Evolutionary conservation across 1,284 basidiomycete genomes (phyloP), one percentile per base, ranked within the genome.

Genomic region (Pascua sp.): DNA sequence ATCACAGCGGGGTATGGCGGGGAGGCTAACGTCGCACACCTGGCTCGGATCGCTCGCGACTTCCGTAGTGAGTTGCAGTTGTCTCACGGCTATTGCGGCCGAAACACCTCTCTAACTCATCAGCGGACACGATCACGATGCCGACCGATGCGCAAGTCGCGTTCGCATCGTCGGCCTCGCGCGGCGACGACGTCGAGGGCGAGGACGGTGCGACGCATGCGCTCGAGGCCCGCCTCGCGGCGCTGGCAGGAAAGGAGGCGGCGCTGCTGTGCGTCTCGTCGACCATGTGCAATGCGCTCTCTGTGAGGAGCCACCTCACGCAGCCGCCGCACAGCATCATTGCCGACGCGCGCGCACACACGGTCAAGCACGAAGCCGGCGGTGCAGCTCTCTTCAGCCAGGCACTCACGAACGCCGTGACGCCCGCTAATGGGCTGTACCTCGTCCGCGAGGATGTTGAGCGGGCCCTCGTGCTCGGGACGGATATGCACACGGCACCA

Each of bases 361-460:
- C 94, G 42, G 82, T 75, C 58, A 71, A 71, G 58, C 70, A 72
- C 66, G 72, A 75, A 55, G 57, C 89, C 9, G 92, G 95, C 32
- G 95, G 93, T n/a, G 82, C 88, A 49, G 91, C 91, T 0, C 90
- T 90, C 77, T 90, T 96, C 77, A 90, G 88, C 43, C 91, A 91
- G 57, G 95, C 92, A 4, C 84, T 87, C 56, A 82, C 87, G 0
- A 68, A 75, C 51, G 70, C 71, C 15, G 56, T 77, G 15, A 65
- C 71, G 17, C 76, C 76, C 36, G 38, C 56, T 11, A 32, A 32
- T 7, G 69, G 70, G 39, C 48, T 66, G 68, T 88, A 97, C 74
- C 79, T 98, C 18, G 93, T 90, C 0, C 83, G 85, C 42, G 75
- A 81, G 42, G 93, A 97, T 63, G 81, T 98, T 49, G 80, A 87